These are phyloP conservation scores for Nakazawaea laoshanensis DNA, from an alignment of 805 yeast species.

Conservation along the genomic window DNA sequence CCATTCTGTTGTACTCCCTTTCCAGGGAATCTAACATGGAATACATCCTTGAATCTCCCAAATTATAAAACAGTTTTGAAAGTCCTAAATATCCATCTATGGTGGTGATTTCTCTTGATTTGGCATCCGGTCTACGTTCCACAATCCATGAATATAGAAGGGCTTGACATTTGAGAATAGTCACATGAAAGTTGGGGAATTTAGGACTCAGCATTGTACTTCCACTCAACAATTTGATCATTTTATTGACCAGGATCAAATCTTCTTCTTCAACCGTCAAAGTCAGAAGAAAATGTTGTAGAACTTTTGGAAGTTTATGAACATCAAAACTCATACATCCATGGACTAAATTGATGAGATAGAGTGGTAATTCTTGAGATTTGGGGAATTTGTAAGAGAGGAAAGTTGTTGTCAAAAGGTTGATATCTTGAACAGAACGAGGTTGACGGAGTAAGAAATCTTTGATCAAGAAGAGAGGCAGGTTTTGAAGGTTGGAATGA, in stretches of 20 bases:
- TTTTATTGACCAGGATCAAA: slow-evolving; percentile 1
- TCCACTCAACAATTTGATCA: slow-evolving; percentile 1
- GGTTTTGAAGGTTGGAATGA: no score
- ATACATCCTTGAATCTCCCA: slow-evolving; percentile 1
- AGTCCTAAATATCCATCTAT: slow-evolving; percentile 9
- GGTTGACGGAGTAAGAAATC: slow-evolving; percentile 7
- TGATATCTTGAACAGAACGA: slow-evolving; percentile 1
- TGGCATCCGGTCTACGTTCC: not conserved
- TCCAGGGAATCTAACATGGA: not conserved
- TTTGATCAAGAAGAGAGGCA: slow-evolving; percentile 3
- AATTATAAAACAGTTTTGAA: not conserved
- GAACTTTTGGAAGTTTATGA: not conserved
- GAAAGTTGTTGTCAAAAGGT: not conserved
- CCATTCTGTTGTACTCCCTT: not conserved
- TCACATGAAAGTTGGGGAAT: not conserved
- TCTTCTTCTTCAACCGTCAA: not conserved
- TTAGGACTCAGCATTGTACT: not conserved
- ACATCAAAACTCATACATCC: slow-evolving; percentile 6
- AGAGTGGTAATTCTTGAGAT: no score
- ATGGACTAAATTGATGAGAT: slow-evolving; percentile 3
- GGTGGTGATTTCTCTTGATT: slow-evolving; percentile 1
- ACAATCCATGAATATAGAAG: not conserved
- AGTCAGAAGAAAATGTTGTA: no score
- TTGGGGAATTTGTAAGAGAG: no score
- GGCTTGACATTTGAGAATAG: slow-evolving; percentile 2